A percentile compares a stretch with the other conserved stretches of the same genome.
Conservation (phyloP, 2,329 filamentous ascomycete genomes). For the Thermochaetoides dissita region DNA sequence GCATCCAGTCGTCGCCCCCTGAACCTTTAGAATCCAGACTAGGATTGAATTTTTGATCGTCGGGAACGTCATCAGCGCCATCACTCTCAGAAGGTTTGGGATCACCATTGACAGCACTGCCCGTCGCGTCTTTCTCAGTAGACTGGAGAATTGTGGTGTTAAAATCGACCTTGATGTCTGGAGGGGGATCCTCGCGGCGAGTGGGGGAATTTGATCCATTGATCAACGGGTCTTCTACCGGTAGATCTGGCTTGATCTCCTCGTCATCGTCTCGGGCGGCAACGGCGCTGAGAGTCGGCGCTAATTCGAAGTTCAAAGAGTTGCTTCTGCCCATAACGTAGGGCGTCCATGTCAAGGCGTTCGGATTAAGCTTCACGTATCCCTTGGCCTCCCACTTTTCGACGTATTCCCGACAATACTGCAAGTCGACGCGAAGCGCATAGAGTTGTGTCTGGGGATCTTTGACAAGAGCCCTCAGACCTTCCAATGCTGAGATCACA, state of each 20-base stretch:
- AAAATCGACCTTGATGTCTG: background rate
- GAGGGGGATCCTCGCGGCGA: constrained; percentile 21
- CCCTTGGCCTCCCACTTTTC: constrained; percentile 78
- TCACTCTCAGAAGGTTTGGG: constrained; percentile 15
- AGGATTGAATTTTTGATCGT: background rate
- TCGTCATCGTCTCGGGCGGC: constrained; percentile 71
- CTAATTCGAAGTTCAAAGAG: constrained; percentile 69
- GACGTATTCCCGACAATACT: constrained; percentile 78
- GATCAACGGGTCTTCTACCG: constrained; percentile 19
- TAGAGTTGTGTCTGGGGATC: constrained; percentile 83
- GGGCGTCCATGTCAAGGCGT: constrained; percentile 81
- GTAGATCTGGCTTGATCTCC: constrained; percentile 24
- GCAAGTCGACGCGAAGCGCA: constrained; percentile 72
- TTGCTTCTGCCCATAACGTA: constrained; percentile 90
- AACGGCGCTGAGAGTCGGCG: constrained; percentile 68
- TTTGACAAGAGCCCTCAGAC: constrained; percentile 72
- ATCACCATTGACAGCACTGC: constrained; percentile 5
- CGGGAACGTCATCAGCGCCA: constrained; percentile 16
- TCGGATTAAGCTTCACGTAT: constrained; percentile 71
- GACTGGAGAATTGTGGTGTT: background rate
- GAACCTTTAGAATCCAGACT: constrained; percentile 12
- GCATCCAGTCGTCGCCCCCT: constrained; percentile 28
- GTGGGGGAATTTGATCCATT: constrained; percentile 26
- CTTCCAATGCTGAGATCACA: constrained; percentile 85
- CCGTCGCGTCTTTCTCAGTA: background rate